A percentile compares a stretch with the other conserved stretches of the same genome.
These are phyloP conservation scores for Lophiotrema nucula DNA, from an alignment of 495 filamentous ascomycete genomes.

Conservation along the genomic window DNA sequence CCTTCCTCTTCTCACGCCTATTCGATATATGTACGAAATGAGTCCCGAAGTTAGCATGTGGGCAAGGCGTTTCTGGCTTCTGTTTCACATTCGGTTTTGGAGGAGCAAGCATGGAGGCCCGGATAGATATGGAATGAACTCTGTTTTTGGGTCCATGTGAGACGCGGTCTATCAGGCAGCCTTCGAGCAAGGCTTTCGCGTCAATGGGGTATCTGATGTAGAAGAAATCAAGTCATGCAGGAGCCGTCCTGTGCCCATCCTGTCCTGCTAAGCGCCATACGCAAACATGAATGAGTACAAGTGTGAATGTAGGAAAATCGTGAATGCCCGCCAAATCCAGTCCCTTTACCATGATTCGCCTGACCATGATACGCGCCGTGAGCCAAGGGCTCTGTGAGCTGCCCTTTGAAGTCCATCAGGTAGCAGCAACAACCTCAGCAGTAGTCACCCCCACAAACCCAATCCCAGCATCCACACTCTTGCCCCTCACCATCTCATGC, in stretches of 20 bases:
- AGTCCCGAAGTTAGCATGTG: constrained; percentile 11
- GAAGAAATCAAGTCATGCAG: neutral
- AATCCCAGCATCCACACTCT: constrained; percentile 13
- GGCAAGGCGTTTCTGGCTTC: constrained; percentile 12
- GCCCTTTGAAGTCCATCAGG: too few species aligned
- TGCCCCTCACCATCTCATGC: constrained; percentile 39
- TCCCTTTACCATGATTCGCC: too few species aligned
- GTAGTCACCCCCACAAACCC: neutral
- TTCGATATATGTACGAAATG: constrained; percentile 1
- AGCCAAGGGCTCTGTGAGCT: too few species aligned
- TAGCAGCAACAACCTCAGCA: neutral
- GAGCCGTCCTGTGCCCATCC: neutral
- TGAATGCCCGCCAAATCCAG: neutral
- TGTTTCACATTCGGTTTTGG: neutral
- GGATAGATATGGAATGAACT: neutral
- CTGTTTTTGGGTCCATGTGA: constrained; percentile 19
- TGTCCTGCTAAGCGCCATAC: neutral
- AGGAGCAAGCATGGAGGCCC: neutral
- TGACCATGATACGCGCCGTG: too few species aligned
- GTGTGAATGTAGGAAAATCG: neutral
- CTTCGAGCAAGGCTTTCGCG: neutral
- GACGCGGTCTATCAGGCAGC: constrained; percentile 6
- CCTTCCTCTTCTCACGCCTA: neutral
- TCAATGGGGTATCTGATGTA: constrained; percentile 9
- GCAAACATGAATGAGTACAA: too few species aligned